Base-by-base conservation (phyloP, 495 filamentous ascomycete genomes). In the Aspergillus homomorphus region DNA sequence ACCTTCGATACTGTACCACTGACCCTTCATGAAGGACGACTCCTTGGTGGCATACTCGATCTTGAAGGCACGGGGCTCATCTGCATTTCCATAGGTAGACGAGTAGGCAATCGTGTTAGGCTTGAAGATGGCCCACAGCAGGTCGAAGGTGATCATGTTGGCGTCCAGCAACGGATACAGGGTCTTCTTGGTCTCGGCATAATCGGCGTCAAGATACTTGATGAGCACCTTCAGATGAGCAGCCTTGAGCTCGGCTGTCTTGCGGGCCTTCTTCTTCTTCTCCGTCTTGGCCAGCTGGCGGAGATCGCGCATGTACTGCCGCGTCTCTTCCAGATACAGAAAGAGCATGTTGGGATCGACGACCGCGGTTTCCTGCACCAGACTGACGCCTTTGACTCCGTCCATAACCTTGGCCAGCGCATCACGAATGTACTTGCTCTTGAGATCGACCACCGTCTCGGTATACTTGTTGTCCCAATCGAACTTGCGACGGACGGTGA, bases 61-160 rank as follows among this genome's bases (percentile, higher is more conserved):
- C 66, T 90, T 93, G 80, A 96, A 92, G n/a, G 89, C 89, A 30
- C 90, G 86, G 1, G 92, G 91, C 66, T 96, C 89, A 51, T 95
- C 90, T 18, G 79, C 70, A 45, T 82, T 86, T 3, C 89, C 89
- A 62, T 96, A 94, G 1, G 90, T 94, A 2, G 84, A 84, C 0
- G 89, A 89, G 64, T 88, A 93, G 1, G 87, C 88, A 41, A 96
- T 83, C 15, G 90, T 90, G 64, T 95, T 93, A 6, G 92, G 92
- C 64, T 96, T 95, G 78, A 90, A 92, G 7, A 97, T 73, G 2
- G 92, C 91, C 92, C 92, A 96, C 4, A 95, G 70, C 10, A 96
- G 81, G 57, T 96, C 91, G 58, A 92, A 97, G 5, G 91, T 95
- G 68, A 97, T 96, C 53, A 87, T 87, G 26, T 89, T 89, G 51